Conservation (phyloP, 768 basidiomycete species). For the Rhodocollybia butyracea region DNA sequence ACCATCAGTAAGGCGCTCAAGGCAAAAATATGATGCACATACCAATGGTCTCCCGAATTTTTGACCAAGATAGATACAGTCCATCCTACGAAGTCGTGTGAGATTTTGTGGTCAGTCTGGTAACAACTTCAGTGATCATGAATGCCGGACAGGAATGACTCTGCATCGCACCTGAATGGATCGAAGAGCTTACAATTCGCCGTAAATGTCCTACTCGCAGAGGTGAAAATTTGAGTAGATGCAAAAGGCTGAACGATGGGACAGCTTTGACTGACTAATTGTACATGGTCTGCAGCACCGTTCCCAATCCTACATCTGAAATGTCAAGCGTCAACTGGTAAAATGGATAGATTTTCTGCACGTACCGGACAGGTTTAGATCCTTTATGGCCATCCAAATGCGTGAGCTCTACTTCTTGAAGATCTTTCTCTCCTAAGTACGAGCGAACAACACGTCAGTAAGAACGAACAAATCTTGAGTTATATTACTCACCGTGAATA, state of each 20-base stretch:
- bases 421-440: slow-evolving; percentile 62
- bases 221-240: background rate
- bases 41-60: slow-evolving; percentile 86
- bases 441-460: background rate
- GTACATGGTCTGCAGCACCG: slow-evolving; percentile 91
- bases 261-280: slow-evolving; percentile 49
- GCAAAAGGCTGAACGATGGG: background rate
- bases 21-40: slow-evolving; percentile 21
- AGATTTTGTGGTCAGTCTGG: background rate
- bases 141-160: no score
- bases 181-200: slow-evolving; percentile 87
- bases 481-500: slow-evolving; percentile 63
- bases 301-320: slow-evolving; percentile 69
- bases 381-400: slow-evolving; percentile 91
- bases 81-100: slow-evolving; percentile 54
- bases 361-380: slow-evolving; percentile 72
- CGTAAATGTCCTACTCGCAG: slow-evolving; percentile 84
- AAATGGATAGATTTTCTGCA: background rate
- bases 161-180: no score
- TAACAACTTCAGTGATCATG: no score
- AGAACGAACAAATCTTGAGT: background rate
- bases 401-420: slow-evolving; percentile 78
- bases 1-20: background rate
- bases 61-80: slow-evolving; percentile 95
- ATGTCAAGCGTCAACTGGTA: background rate